phyloP scores from a whole-genome alignment of 805 yeast species.

The Torulaspora microellipsoides region DNA sequence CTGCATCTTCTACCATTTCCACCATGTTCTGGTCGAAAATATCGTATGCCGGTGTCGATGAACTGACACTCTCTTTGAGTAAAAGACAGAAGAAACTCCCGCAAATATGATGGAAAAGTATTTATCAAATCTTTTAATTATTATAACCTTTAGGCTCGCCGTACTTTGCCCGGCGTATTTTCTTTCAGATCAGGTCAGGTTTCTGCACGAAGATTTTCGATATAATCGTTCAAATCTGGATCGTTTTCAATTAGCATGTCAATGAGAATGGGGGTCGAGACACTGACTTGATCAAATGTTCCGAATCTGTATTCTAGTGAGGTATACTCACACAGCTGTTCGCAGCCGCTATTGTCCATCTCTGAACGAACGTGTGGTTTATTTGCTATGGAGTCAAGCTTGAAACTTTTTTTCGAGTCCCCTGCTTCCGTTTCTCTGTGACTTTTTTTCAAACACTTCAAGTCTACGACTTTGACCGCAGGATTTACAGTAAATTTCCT shows the following conservation, averaged over 20 bases:
- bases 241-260: constrained; percentile 12
- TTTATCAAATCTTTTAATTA: too few species aligned
- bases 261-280: constrained; percentile 8
- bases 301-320: not conserved
- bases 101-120: too few species aligned
- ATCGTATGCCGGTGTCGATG: too few species aligned
- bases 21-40: too few species aligned
- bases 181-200: too few species aligned
- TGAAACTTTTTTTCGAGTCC: not conserved
- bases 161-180: too few species aligned
- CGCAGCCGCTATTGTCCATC: too few species aligned
- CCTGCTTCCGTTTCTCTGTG: not conserved
- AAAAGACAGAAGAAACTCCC: too few species aligned
- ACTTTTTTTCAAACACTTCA: constrained; percentile 1
- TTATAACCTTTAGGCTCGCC: too few species aligned
- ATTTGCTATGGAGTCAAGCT: not conserved
- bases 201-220: not conserved
- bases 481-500: not conserved
- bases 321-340: not conserved
- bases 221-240: constrained; percentile 6
- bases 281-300: not conserved
- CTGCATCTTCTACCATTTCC: too few species aligned
- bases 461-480: constrained; percentile 6
- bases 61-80: too few species aligned
- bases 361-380: too few species aligned